Evolutionary conservation across 2,329 filamentous ascomycete genomes (phyloP).

Genomic region (Fusarium phyllophilum): DNA sequence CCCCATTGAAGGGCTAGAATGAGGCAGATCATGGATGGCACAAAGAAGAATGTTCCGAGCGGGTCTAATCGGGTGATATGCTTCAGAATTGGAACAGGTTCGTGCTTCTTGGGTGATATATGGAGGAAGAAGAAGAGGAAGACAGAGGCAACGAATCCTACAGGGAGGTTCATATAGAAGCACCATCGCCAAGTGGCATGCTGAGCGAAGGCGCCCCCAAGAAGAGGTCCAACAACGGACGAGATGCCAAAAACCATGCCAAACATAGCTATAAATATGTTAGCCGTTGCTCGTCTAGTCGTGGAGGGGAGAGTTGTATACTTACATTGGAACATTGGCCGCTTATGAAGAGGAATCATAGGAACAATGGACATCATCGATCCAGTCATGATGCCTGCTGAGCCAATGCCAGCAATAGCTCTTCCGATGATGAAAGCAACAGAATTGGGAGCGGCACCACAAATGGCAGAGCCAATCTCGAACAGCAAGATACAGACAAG

Average conservation of each 20-base stretch:
- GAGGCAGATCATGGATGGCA: conserved; percentile 68
- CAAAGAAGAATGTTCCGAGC: conserved; percentile 67
- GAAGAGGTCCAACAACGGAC: conserved; percentile 63
- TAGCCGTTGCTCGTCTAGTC: conserved; percentile 1
- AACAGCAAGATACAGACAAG: conserved; percentile 61
- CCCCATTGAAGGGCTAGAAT: conserved; percentile 73
- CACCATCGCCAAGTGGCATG: conserved; percentile 65
- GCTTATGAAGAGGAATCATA: conserved; percentile 68
- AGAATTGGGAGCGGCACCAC: conserved; percentile 65
- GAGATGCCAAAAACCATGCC: conserved; percentile 66
- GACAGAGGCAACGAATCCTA: conserved; percentile 61
- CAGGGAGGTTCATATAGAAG: conserved; percentile 68
- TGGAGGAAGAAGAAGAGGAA: conserved; percentile 62
- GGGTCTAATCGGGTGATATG: conserved; percentile 66
- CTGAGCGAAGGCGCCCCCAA: conserved; percentile 64
- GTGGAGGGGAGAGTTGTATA: neutral
- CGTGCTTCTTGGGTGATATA: conserved; percentile 48
- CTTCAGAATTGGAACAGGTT: conserved; percentile 48
- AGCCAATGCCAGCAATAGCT: conserved; percentile 65
- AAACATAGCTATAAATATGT: conserved; percentile 55
- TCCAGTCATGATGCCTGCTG: conserved; percentile 67
- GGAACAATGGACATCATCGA: conserved; percentile 66
- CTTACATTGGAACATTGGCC: conserved; percentile 65
- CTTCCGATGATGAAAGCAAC: conserved; percentile 65
- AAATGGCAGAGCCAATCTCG: conserved; percentile 64